Evolutionary conservation across 192 early-diverging fungal species (phyloP).

Genomic region (Umbelopsis sp.): DNA sequence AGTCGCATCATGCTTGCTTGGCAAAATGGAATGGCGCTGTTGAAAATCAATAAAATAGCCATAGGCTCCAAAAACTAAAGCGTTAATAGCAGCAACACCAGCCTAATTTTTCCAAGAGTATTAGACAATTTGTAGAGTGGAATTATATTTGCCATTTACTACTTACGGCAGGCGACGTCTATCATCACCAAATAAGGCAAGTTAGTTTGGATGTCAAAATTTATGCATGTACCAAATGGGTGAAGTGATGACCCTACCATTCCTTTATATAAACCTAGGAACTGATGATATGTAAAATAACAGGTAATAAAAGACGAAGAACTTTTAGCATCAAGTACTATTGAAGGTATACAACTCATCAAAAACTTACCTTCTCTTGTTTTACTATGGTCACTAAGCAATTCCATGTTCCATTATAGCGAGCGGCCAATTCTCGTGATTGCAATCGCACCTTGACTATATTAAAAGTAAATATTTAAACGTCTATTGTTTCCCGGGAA

Average conservation of each 20-base stretch:
- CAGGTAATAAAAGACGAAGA: background rate
- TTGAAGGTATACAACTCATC: conserved; percentile 12
- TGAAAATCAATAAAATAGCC: conserved; percentile 54
- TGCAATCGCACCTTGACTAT: conserved; percentile 61
- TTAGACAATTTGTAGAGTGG: background rate
- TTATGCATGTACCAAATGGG: background rate
- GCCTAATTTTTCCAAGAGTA: conserved; percentile 38
- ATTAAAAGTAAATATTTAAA: background rate
- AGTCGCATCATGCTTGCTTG: background rate
- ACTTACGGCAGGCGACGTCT: conserved; percentile 61
- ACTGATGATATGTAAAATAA: conserved; percentile 30
- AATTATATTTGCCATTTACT: background rate
- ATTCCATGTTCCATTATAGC: conserved; percentile 61
- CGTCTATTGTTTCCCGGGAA: too few species aligned
- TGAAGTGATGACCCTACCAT: conserved; percentile 45
- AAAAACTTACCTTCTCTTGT: conserved; percentile 55
- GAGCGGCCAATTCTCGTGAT: conserved; percentile 50
- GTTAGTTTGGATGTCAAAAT: conserved; percentile 18
- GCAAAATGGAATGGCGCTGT: conserved; percentile 30
- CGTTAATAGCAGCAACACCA: conserved; percentile 59
- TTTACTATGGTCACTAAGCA: conserved; percentile 55
- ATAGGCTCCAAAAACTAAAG: conserved; percentile 59
- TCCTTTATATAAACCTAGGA: conserved; percentile 60
- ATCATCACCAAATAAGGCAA: conserved; percentile 1
- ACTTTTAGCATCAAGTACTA: background rate